phyloP scores from a whole-genome alignment of 768 basidiomycete genomes.

The Lentinus brumalis region DNA sequence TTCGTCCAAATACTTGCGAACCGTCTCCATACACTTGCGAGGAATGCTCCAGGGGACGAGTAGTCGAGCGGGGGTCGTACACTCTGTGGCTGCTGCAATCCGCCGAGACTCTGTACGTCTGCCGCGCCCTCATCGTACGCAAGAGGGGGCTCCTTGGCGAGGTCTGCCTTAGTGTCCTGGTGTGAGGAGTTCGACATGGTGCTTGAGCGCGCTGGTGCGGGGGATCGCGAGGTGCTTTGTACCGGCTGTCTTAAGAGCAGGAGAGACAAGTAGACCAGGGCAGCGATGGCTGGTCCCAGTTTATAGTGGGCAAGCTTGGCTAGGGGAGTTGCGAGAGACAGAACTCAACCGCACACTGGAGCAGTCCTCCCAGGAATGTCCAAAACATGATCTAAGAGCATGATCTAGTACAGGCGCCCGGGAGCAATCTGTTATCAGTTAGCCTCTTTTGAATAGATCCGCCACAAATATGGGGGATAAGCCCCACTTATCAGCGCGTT shows the following conservation, averaged over 20 bases:
- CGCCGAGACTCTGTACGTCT: constrained; percentile 3
- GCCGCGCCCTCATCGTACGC: not conserved
- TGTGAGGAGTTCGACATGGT: constrained; percentile 14
- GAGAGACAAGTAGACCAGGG: not conserved
- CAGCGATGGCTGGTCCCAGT: not conserved
- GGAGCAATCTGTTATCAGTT: constrained; percentile 19
- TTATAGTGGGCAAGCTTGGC: not conserved
- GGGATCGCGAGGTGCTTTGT: not conserved
- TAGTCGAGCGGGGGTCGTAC: constrained; percentile 66
- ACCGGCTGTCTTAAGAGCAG: not conserved
- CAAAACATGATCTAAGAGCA: constrained; percentile 8
- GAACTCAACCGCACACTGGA: not conserved
- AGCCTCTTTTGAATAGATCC: constrained; percentile 3
- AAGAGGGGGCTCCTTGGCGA: constrained; percentile 6
- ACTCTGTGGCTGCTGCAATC: not conserved
- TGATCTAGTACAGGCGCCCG: not conserved
- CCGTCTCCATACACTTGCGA: constrained; percentile 53
- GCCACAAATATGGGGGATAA: not conserved
- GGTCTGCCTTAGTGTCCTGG: constrained; percentile 10
- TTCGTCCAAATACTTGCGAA: constrained; percentile 80
- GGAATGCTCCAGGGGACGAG: constrained; percentile 58
- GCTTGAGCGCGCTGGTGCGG: not conserved
- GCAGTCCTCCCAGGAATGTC: not conserved
- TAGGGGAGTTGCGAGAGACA: not conserved
- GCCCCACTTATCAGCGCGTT: not conserved